Percentiles rank a stretch among this genome's conserved stretches.
Evolutionary conservation across 1,284 basidiomycete species (phyloP).

Genomic region (Sporisorium iseilematis-ciliati): DNA sequence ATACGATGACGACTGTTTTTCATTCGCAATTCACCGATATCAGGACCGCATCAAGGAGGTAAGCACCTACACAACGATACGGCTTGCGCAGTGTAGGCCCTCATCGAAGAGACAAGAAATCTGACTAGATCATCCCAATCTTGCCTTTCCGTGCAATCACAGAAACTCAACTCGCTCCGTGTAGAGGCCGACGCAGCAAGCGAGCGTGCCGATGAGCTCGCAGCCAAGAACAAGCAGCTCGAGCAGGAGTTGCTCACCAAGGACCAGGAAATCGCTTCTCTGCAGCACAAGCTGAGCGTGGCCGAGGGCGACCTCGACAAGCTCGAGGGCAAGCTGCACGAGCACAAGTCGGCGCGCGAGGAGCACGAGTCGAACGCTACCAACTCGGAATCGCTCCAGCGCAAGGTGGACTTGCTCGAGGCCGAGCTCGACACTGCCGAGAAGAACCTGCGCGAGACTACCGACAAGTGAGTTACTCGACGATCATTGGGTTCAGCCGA

Average conservation of each 20-base stretch:
- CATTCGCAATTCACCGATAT: background rate
- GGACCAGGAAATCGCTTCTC: conserved; percentile 89
- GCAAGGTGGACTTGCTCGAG: conserved; percentile 93
- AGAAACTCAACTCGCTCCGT: conserved; percentile 78
- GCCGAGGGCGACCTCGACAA: conserved; percentile 83
- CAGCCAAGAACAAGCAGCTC: conserved; percentile 71
- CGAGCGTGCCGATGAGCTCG: conserved; percentile 68
- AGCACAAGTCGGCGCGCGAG: conserved; percentile 78
- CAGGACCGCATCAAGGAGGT: conserved; percentile 75
- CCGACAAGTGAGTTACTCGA: conserved; percentile 84
- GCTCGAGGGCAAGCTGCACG: conserved; percentile 79
- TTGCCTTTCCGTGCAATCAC: conserved; percentile 4
- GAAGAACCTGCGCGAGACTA: conserved; percentile 96
- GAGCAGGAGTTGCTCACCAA: conserved; percentile 84
- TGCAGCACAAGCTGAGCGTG: conserved; percentile 80
- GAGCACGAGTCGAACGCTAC: conserved; percentile 82
- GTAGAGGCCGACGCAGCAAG: conserved; percentile 84
- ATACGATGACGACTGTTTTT: background rate
- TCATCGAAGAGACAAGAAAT: background rate
- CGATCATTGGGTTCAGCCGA: too few relatives aligned
- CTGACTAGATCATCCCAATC: background rate
- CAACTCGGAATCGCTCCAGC: conserved; percentile 80
- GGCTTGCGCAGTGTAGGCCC: background rate
- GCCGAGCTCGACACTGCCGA: conserved; percentile 95
- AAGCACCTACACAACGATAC: conserved; percentile 28